A percentile compares a stretch with the other conserved stretches of the same genome.
Conservation (phyloP, 2,329 filamentous ascomycete genomes). For the Amylocarpus encephaloides region DNA sequence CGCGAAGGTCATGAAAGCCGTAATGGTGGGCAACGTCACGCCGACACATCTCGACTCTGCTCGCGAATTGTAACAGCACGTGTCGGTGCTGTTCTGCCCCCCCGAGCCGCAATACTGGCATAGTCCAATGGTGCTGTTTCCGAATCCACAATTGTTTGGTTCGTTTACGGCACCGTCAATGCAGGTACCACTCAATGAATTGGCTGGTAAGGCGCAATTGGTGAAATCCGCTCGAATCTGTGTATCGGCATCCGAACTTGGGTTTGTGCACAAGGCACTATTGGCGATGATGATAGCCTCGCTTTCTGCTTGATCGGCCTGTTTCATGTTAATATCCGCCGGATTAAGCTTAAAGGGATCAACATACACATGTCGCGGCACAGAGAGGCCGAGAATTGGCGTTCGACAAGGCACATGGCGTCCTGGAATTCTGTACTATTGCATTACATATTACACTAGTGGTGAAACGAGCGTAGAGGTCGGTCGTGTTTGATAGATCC, state of each 20-base stretch:
- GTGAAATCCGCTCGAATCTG: constrained; percentile 90
- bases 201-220: constrained; percentile 76
- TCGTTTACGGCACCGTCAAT: constrained; percentile 75
- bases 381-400: constrained; percentile 69
- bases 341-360: constrained; percentile 7
- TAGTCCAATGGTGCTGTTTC: constrained; percentile 63
- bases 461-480: constrained; percentile 89
- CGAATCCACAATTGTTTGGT: constrained; percentile 79
- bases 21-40: constrained; percentile 72
- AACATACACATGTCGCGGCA: constrained; percentile 76
- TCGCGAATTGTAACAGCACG: constrained; percentile 81
- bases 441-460: constrained; percentile 89
- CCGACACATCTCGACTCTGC: constrained; percentile 66
- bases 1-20: constrained; percentile 59
- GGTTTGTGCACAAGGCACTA: constrained; percentile 61
- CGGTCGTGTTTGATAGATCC: constrained; percentile 69
- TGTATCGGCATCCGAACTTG: constrained; percentile 57
- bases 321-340: constrained; percentile 27
- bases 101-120: constrained; percentile 82
- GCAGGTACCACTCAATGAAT: constrained; percentile 70
- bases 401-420: constrained; percentile 59
- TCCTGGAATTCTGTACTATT: constrained; percentile 82
- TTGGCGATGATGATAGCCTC: constrained; percentile 80
- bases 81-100: constrained; percentile 87
- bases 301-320: constrained; percentile 80